Evolutionary conservation across 192 early-diverging fungal species (phyloP), one percentile per base, ranked within the genome.

Genomic region (Linnemannia schmuckeri): DNA sequence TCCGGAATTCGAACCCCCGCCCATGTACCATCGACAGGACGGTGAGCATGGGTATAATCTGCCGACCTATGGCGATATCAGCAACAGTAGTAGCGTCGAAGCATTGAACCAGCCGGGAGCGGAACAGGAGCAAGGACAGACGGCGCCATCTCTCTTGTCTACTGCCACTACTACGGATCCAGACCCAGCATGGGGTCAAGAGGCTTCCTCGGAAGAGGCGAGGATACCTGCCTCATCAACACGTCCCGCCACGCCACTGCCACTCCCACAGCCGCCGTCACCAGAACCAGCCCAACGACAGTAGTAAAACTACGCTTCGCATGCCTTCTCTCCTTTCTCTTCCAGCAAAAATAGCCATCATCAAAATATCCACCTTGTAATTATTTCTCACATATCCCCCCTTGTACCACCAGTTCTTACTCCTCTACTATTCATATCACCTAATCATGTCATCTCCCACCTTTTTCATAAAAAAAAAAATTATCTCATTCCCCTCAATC

Each of bases 11-110:
- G 72, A 73, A 4, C 72, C 72, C 15, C 72, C 72, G 12, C 72
- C 72, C 72, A 73, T 73, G 72, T 73, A 73, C 13, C 72, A 73
- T 27, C 40, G 61, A 9, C 61, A 66, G 61, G 61, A 66, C 30
- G 30, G 33, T 33, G 61, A 66, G 10, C 4, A 73, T 27, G 72
- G 72, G 49, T 46, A 22, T 27, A 13, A 30, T 27, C 44, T 73
- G 13, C 72, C 72, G 6, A 49, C 72, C 6, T 73, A 73, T 46
- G 72, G 72, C 72, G 72, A 73, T 30, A 49, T 41, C 44, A 73
- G 41, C 44, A 30, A 73, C 27, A 33, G n/a, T 15, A 30, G 12
- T 33, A 24, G 61, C 22, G n/a, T 61, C 33, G 30, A 30, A 9
- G 61, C 61, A 9, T 10, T 35, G 27, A 30, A 24, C 12, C 30